phyloP scores from a whole-genome alignment of 2,329 filamentous ascomycete genomes.

The Sarocladium strictum region DNA sequence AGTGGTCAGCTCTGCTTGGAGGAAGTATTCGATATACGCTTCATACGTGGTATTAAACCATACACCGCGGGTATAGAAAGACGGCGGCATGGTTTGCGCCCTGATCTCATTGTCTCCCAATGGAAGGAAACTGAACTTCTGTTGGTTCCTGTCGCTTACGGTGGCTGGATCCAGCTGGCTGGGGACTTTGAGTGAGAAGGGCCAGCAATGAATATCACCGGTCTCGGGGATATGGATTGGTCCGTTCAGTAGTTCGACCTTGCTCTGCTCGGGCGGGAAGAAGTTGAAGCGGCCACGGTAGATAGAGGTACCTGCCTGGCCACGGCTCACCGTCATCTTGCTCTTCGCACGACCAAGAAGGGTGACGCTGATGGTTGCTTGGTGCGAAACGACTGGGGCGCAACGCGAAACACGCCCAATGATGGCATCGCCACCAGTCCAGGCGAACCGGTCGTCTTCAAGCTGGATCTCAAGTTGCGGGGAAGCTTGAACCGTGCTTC shows the following conservation, averaged over 20 bases:
- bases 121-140: slow-evolving; percentile 15
- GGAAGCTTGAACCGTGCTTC: not conserved
- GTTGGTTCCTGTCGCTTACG: not conserved
- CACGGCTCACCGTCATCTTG: slow-evolving; percentile 15
- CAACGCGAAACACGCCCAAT: slow-evolving; percentile 19
- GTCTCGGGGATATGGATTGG: slow-evolving; percentile 19
- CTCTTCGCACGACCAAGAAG: slow-evolving; percentile 22
- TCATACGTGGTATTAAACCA: slow-evolving; percentile 14
- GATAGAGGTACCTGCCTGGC: slow-evolving; percentile 11
- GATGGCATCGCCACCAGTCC: slow-evolving; percentile 21
- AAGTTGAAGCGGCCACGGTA: slow-evolving; percentile 21
- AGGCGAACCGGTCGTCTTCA: not conserved
- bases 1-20: slow-evolving; percentile 23
- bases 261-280: slow-evolving; percentile 13
- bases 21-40: slow-evolving; percentile 28
- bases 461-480: slow-evolving; percentile 1
- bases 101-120: slow-evolving; percentile 8
- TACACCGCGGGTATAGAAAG: slow-evolving; percentile 9
- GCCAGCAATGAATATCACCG: slow-evolving; percentile 17
- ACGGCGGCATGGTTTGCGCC: slow-evolving; percentile 14
- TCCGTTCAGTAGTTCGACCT: slow-evolving; percentile 16
- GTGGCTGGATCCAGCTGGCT: not conserved
- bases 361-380: slow-evolving; percentile 16
- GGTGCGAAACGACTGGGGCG: slow-evolving; percentile 15
- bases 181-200: slow-evolving; percentile 23